These are phyloP conservation scores for Sporothrix pseudoabietina DNA, from an alignment of 2,329 filamentous ascomycete species.

Conservation along the genomic window DNA sequence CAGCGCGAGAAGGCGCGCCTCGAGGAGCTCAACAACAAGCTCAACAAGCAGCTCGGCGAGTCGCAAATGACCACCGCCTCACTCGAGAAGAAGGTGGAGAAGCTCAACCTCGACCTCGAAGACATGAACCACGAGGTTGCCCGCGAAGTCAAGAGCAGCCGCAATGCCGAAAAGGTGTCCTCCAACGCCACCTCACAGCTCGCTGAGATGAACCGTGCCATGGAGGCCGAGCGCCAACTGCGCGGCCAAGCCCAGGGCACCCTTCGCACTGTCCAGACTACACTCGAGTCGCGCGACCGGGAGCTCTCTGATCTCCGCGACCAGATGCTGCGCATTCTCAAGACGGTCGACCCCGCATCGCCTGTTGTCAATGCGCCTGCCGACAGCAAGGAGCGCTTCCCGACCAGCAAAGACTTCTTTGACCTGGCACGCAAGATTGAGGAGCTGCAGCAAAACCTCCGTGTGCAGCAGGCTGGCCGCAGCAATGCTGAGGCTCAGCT, in stretches of 20 bases:
- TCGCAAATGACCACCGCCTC: conserved; percentile 79
- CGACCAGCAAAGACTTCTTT: conserved; percentile 49
- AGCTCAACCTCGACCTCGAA: conserved; percentile 82
- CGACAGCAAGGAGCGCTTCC: conserved; percentile 33
- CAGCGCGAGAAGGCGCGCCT: conserved; percentile 80
- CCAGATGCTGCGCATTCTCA: conserved; percentile 80
- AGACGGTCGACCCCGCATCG: conserved; percentile 79
- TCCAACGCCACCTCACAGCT: conserved; percentile 80
- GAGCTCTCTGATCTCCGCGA: conserved; percentile 79
- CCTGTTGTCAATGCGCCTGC: conserved; percentile 60
- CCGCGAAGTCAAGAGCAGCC: conserved; percentile 83
- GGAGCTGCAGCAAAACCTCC: conserved; percentile 82
- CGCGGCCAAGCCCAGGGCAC: conserved; percentile 84
- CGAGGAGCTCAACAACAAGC: conserved; percentile 78
- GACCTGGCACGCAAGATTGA: conserved; percentile 86
- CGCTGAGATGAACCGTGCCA: conserved; percentile 82
- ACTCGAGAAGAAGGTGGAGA: conserved; percentile 92
- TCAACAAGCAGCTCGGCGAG: conserved; percentile 83
- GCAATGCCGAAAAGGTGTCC: conserved; percentile 85
- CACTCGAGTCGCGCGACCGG: conserved; percentile 76
- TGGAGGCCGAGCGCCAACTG: conserved; percentile 87
- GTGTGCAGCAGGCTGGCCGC: conserved; percentile 79
- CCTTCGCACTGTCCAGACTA: conserved; percentile 74
- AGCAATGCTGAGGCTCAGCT: conserved; percentile 81
- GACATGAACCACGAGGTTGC: conserved; percentile 91